Conservation (phyloP, 805 yeast species). For the Yamadazyma ubonensis region DNA sequence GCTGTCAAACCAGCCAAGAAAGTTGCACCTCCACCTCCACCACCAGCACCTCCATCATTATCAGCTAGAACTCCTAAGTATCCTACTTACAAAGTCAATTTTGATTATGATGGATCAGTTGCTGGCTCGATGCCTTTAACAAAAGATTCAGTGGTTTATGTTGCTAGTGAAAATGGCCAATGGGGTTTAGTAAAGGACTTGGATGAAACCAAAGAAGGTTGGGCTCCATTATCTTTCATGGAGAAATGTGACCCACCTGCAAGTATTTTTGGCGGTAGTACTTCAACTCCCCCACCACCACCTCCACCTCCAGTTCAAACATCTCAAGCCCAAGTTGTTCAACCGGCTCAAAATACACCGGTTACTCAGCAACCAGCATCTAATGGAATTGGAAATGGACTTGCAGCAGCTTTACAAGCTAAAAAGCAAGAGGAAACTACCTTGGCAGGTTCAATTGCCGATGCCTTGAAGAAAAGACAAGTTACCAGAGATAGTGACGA, state of each 20-base stretch:
- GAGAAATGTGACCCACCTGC: slow-evolving; percentile 55
- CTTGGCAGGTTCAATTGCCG: slow-evolving; percentile 84
- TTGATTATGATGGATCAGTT: slow-evolving; percentile 86
- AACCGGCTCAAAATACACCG: slow-evolving; percentile 19
- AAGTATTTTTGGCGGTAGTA: slow-evolving; percentile 20
- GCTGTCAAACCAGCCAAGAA: slow-evolving; percentile 66
- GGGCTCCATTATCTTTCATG: slow-evolving; percentile 97
- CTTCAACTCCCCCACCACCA: slow-evolving; percentile 29
- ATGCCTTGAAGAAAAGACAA: slow-evolving; percentile 74
- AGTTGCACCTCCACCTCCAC: slow-evolving; percentile 48
- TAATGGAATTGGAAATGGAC: slow-evolving; percentile 48
- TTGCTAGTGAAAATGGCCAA: slow-evolving; percentile 75
- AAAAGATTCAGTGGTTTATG: slow-evolving; percentile 73
- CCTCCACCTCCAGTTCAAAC: slow-evolving; percentile 42
- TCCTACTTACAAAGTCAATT: slow-evolving; percentile 82
- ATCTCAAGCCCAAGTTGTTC: slow-evolving; percentile 11
- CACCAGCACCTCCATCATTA: slow-evolving; percentile 68
- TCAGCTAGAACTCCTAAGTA: slow-evolving; percentile 53
- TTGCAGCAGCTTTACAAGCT: slow-evolving; percentile 68
- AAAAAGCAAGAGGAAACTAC: slow-evolving; percentile 59
- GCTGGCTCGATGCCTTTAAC: slow-evolving; percentile 74
- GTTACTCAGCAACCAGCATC: no score
- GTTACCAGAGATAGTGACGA: slow-evolving; percentile 65
- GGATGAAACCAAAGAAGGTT: slow-evolving; percentile 81
- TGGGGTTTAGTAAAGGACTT: slow-evolving; percentile 89